These are phyloP conservation scores for Podaxis mareebaensis DNA, from an alignment of 768 basidiomycete species.

Conservation along the genomic window DNA sequence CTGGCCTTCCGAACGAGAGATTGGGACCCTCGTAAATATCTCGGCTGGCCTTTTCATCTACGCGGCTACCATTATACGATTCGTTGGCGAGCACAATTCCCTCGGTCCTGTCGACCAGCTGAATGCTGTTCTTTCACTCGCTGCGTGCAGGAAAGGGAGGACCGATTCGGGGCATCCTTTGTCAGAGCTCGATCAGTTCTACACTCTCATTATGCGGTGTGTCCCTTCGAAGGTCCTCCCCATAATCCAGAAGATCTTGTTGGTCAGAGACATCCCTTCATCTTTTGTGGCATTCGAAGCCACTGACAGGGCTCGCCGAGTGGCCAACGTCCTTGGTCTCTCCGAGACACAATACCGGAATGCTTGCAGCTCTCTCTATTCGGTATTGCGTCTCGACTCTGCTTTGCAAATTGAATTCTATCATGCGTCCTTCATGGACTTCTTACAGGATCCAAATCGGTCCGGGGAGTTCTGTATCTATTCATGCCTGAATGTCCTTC, in stretches of 20 bases:
- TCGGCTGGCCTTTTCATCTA: conserved; percentile 3
- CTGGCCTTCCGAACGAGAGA: conserved; percentile 9
- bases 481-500: neutral
- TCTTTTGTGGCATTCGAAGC: neutral
- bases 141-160: neutral
- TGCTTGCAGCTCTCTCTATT: neutral
- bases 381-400: neutral
- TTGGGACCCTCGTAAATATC: conserved; percentile 3
- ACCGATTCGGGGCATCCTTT: neutral
- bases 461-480: neutral
- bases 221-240: neutral
- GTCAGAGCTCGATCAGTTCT: neutral
- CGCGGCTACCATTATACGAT: neutral
- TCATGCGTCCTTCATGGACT: conserved; percentile 10
- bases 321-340: neutral
- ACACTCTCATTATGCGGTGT: neutral
- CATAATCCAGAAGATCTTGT: neutral
- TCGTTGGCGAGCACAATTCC: conserved; percentile 1
- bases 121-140: neutral
- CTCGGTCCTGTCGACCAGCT: neutral
- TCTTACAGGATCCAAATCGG: neutral
- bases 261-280: neutral
- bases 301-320: neutral
- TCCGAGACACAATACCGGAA: neutral
- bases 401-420: neutral